Percentiles rank a stretch among this genome's conserved stretches.
phyloP scores from a whole-genome alignment of 1,139 yeast genomes.

The Suhomyces taliae region DNA sequence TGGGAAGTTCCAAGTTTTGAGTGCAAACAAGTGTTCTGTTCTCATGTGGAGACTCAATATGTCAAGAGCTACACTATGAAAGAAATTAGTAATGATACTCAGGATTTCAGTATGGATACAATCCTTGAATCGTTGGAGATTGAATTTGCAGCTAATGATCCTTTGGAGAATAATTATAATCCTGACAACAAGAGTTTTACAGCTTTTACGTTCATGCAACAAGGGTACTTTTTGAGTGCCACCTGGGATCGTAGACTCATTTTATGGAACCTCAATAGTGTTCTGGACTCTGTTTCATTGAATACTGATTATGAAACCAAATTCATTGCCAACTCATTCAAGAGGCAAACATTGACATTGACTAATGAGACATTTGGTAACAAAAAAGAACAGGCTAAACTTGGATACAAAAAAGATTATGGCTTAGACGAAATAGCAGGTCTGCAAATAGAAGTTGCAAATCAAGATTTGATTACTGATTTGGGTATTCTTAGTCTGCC shows the following conservation, averaged over 20 bases:
- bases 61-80: conserved; percentile 35
- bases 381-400: conserved; percentile 3
- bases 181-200: conserved; percentile 16
- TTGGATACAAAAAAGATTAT: conserved; percentile 9
- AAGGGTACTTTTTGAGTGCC: conserved; percentile 26
- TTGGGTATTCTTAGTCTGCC: conserved; percentile 50
- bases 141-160: conserved; percentile 10
- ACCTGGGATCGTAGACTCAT: conserved; percentile 29
- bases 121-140: conserved; percentile 13
- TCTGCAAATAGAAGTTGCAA: conserved; percentile 18
- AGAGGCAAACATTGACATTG: conserved; percentile 9
- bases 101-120: conserved; percentile 20
- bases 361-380: conserved; percentile 12
- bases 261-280: conserved; percentile 33
- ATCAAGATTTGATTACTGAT: conserved; percentile 52
- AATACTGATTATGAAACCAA: conserved; percentile 12
- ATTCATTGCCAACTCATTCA: conserved; percentile 11
- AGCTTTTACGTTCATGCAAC: conserved; percentile 11
- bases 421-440: conserved; percentile 8
- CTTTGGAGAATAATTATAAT: conserved; percentile 10
- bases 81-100: conserved; percentile 26
- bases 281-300: conserved; percentile 27
- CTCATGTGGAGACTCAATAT: conserved; percentile 30
- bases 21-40: conserved; percentile 57
- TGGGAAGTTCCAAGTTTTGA: conserved; percentile 75